Conservation (phyloP, 257 asterid genomes). For the Haberlea rhodopensis region DNA sequence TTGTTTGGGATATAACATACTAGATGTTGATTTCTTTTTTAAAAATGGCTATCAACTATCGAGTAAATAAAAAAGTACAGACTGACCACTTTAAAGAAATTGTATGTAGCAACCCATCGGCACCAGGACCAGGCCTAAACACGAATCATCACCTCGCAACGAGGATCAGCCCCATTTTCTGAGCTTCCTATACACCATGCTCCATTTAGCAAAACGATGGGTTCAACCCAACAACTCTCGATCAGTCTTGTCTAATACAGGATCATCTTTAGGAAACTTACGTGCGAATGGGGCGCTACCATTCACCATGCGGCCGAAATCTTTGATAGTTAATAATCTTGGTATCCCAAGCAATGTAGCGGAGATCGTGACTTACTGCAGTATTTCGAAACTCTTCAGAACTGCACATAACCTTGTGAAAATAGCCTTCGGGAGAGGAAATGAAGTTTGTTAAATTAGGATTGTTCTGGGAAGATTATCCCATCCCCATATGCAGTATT, state of each 20-base stretch:
- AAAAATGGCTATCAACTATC: too few relatives aligned
- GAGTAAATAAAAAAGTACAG: too few relatives aligned
- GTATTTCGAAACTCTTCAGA: slow-evolving; percentile 63
- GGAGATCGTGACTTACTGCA: slow-evolving; percentile 86
- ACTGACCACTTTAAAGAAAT: too few relatives aligned
- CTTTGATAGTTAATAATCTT: slow-evolving; percentile 51
- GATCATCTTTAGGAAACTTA: slow-evolving; percentile 84
- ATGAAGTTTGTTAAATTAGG: too few relatives aligned
- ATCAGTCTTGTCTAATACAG: slow-evolving; percentile 77
- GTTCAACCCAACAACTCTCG: slow-evolving; percentile 67
- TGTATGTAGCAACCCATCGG: slow-evolving; percentile 68
- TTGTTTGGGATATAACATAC: too few relatives aligned
- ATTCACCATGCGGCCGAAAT: slow-evolving; percentile 76
- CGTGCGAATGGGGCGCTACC: slow-evolving; percentile 93
- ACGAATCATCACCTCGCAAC: slow-evolving; percentile 62
- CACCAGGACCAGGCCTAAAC: slow-evolving; percentile 78
- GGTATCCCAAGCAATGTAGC: slow-evolving; percentile 97
- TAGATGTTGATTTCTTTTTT: too few relatives aligned
- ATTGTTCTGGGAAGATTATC: too few relatives aligned
- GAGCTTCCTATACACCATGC: slow-evolving; percentile 87
- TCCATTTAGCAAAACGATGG: slow-evolving; percentile 67
- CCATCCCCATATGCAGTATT: too few relatives aligned
- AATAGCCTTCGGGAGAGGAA: too few relatives aligned
- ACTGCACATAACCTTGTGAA: slow-evolving; percentile 92
- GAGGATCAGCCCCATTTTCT: slow-evolving; percentile 64